A percentile compares a stretch with the other conserved stretches of the same genome.
Conservation (phyloP, 495 filamentous ascomycete species). For the Penicillium desertorum region DNA sequence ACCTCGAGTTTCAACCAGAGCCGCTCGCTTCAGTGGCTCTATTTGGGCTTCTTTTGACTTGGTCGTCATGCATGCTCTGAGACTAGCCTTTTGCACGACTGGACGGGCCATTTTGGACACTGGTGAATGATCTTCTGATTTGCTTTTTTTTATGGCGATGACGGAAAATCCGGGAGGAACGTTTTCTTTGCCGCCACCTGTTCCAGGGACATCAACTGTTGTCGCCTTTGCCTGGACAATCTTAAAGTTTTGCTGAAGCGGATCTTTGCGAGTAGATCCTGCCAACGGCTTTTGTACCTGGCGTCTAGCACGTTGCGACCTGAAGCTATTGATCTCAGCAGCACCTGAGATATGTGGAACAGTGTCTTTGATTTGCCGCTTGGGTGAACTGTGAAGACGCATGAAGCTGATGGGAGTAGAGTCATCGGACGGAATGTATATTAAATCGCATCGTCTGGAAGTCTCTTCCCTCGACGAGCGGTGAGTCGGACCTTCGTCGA, state of each 20-base stretch:
- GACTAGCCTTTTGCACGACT: conserved; percentile 4
- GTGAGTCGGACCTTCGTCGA: conserved; percentile 30
- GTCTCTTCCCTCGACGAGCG: conserved; percentile 30
- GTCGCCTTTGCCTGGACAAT: conserved; percentile 32
- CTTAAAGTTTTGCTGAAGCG: conserved; percentile 40
- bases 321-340: conserved; percentile 27
- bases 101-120: background rate
- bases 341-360: conserved; percentile 14
- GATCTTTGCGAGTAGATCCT: conserved; percentile 30
- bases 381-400: conserved; percentile 41
- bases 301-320: conserved; percentile 30
- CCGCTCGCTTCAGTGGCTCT: conserved; percentile 1
- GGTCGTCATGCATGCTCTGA: background rate
- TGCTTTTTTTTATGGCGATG: conserved; percentile 21
- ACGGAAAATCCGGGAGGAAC: conserved; percentile 38
- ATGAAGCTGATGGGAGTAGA: conserved; percentile 43
- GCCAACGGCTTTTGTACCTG: conserved; percentile 31
- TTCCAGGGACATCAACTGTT: conserved; percentile 38
- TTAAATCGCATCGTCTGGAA: conserved; percentile 34
- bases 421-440: conserved; percentile 46
- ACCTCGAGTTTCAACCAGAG: conserved; percentile 16
- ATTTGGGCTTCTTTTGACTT: background rate
- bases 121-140: background rate
- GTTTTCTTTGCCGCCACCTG: conserved; percentile 51
- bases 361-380: conserved; percentile 5